These are phyloP conservation scores for Aquilaria sinensis DNA, from an alignment of 345 rosid genomes.

Conservation along the genomic window DNA sequence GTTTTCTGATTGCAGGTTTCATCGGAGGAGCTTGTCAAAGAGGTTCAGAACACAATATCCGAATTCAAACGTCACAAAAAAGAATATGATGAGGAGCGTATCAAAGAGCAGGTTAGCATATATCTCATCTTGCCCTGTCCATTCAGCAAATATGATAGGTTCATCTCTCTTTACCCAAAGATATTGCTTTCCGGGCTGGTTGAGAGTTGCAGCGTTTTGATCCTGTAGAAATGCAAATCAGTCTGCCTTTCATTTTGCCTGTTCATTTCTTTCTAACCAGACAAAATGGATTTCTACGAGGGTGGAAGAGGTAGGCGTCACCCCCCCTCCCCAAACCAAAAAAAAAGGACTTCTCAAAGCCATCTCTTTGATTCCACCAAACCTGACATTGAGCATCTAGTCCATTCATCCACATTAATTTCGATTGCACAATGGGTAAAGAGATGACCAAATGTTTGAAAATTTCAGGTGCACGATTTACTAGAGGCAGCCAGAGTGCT, in stretches of 20 bases:
- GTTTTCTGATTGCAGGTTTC: slow-evolving; percentile 42
- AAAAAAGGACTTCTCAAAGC: too few species aligned
- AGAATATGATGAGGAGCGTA: slow-evolving; percentile 75
- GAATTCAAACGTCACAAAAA: slow-evolving; percentile 78
- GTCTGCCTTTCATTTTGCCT: neutral
- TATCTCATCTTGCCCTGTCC: neutral
- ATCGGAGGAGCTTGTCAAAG: slow-evolving; percentile 71
- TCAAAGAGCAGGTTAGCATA: slow-evolving; percentile 69
- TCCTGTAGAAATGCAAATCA: neutral
- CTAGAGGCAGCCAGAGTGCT: slow-evolving; percentile 96
- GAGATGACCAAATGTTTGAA: neutral
- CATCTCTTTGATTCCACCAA: neutral
- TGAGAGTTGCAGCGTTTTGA: too few species aligned
- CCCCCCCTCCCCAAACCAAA: too few species aligned
- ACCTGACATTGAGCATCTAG: neutral
- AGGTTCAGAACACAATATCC: slow-evolving; percentile 65
- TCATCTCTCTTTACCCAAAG: too few species aligned
- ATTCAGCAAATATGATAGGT: neutral
- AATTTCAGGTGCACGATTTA: slow-evolving; percentile 71
- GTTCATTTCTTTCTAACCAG: too few species aligned
- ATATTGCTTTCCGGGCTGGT: too few species aligned
- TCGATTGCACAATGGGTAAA: neutral
- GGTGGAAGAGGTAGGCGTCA: too few species aligned
- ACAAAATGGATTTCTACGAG: too few species aligned
- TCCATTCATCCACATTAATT: neutral